phyloP scores from a whole-genome alignment of 2,329 filamentous ascomycete species.

The Colletotrichum gloeosporioides region DNA sequence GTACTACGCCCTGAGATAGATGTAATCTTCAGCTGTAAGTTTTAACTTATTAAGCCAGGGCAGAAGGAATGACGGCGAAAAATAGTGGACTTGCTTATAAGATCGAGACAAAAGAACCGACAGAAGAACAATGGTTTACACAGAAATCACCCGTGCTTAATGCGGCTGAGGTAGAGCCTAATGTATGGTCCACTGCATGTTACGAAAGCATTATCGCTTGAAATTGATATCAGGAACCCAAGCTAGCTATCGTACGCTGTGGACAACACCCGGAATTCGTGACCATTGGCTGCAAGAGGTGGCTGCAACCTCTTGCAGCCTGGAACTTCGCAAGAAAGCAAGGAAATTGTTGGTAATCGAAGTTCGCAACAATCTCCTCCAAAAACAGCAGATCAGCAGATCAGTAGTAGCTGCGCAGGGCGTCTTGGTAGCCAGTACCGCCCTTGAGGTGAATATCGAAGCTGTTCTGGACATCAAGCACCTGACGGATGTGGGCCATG shows the following conservation, averaged over 20 bases:
- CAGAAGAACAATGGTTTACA: background rate
- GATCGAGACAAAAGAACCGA: background rate
- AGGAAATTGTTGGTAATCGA: background rate
- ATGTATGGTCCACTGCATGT: background rate
- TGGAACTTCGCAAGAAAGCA: background rate
- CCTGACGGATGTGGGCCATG: constrained; percentile 81
- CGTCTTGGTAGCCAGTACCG: constrained; percentile 79
- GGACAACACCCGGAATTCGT: background rate
- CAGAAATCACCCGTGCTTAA: no score
- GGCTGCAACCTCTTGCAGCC: background rate
- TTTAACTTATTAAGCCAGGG: background rate
- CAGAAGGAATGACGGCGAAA: background rate
- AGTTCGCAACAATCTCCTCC: background rate
- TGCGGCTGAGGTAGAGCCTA: background rate
- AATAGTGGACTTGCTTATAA: no score
- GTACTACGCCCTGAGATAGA: background rate
- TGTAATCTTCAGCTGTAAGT: background rate
- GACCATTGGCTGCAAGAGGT: background rate
- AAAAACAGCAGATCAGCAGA: background rate
- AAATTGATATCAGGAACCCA: background rate
- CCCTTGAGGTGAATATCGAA: constrained; percentile 87
- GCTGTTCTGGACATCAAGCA: constrained; percentile 82
- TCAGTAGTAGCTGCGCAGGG: constrained; percentile 78
- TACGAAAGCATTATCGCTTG: background rate
- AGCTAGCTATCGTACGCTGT: background rate